Evolutionary conservation across 768 basidiomycete genomes (phyloP), one percentile per base, ranked within the genome.

Genomic region (Russula sp.): DNA sequence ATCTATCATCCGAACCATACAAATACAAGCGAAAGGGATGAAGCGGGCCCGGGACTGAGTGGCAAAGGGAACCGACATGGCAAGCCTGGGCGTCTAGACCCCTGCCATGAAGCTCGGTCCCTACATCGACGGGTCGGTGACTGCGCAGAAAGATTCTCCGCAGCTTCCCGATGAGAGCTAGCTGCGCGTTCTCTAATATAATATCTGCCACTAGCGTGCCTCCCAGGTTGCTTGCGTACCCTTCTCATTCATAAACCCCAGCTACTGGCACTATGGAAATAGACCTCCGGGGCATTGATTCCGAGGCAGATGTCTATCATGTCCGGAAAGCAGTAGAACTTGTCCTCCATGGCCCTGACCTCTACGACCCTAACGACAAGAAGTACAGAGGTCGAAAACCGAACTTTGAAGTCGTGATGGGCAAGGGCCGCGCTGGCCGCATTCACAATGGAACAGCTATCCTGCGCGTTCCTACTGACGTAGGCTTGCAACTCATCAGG

Each of bases 391-490:
- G 44, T 6, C 57, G 62, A 31, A 14, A 47, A 10, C 76, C 87
- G 40, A 91, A 91, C 65, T 91, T 91, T 73, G 67, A 74, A 48
- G 81, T 91, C 57, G 69, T 55, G 18, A 75, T 91, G n/a, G 79
- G 84, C 54, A 69, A 73, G 57, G 79, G 78, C 64, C 73, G 73
- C 0, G 78, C 77, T 9, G 82, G 82, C 4, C 76, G 82, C 16
- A 75, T 80, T 10, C 88, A 90, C 70, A 75, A 83, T 67, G 86
- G 87, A 0, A 75, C 70, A 1, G 82, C 80, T 6, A 67, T 57
- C 13, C 68, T 81, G 20, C 70, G 69, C 3, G 20, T 66, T 74
- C 1, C 69, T 73, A 51, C 56, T 16, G 62, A 61, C 6, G 40
- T 82, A 35, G 85, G 80, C 3, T 57, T 60, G 4, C 81, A 74